Conservation (phyloP, 768 basidiomycete genomes). For the Hortiboletus campestris region DNA sequence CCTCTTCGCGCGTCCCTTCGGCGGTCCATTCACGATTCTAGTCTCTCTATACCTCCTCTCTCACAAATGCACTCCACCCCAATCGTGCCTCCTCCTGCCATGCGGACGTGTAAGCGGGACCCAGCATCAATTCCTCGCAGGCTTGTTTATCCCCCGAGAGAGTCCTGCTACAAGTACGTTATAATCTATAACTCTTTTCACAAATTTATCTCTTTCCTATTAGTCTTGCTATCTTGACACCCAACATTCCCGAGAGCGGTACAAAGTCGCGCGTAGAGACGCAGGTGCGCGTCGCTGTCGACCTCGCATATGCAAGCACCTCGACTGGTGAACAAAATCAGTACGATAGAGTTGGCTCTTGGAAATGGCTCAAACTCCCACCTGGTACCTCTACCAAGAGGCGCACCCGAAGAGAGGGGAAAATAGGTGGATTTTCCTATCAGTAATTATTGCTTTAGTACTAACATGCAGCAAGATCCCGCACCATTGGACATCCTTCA, state of each 20-base stretch:
- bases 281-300: constrained; percentile 82
- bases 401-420: constrained; percentile 79
- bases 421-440: constrained; percentile 55
- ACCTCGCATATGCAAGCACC: constrained; percentile 65
- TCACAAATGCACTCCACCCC: constrained; percentile 51
- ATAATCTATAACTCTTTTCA: constrained; percentile 2
- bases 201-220: constrained; percentile 16
- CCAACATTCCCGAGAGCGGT: constrained; percentile 77
- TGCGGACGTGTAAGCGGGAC: constrained; percentile 56
- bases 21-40: constrained; percentile 27
- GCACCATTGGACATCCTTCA: constrained; percentile 66
- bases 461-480: constrained; percentile 51
- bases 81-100: constrained; percentile 65
- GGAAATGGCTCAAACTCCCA: constrained; percentile 85
- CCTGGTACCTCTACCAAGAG: constrained; percentile 81
- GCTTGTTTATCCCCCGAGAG: constrained; percentile 70
- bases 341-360: constrained; percentile 83
- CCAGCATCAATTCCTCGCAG: constrained; percentile 48
- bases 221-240: constrained; percentile 79
- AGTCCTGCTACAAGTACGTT: constrained; percentile 73
- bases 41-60: constrained; percentile 34
- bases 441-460: background rate
- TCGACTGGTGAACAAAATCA: constrained; percentile 58
- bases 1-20: constrained; percentile 33
- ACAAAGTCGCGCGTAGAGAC: constrained; percentile 95